Base-by-base conservation (phyloP, 73 alveolate genomes). In the Symbiodinium natans region DNA sequence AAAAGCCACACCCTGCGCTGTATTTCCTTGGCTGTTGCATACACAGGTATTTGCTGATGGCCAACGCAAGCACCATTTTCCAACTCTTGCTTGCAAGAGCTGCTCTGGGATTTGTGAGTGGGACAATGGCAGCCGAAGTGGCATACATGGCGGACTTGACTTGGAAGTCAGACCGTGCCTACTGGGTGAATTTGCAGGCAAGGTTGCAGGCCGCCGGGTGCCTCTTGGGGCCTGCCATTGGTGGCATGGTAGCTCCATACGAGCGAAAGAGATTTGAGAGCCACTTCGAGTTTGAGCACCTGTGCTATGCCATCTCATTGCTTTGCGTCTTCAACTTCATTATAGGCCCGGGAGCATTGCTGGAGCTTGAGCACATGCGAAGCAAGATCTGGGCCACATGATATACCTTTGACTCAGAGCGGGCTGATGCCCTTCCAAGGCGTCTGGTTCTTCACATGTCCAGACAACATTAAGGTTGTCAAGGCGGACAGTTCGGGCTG, bases 221-320 rank as follows among this genome's bases (percentile, higher is more conserved):
- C 56, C 48, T 90, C 8, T 39, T 90, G 88, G 97, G 97, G 2
- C 97, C 97, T 4, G 97, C 97, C 59, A 90, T 90, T 4, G 97
- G 97, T n/a, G 97, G 97, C 27, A 90, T 90, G 97, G 97, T 90
- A 80, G 97, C 87, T 21, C 97, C 97, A 5, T 90, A 90, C 40
- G 46, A 71, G 52, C 43, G 97, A 17, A 41, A n/a, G 33, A n/a
- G 48, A 39, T 25, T 46, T 29, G 34, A 3, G 82, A 90, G 54
- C 54, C 88, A 82, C 56, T 90, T 90, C 83, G 89, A 90, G 39
- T 90, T 90, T 34, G 97, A 90, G 54, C 97, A 90, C 84, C 77
- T 90, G 0, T 90, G 97, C 80, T 90, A 90, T 31, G 87, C 88
- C 39, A 90, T 90, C 34, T 27, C 97, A 23, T 15, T 31, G 31